phyloP scores from a whole-genome alignment of 23 red algal species.

The Gracilaria gracilis region DNA sequence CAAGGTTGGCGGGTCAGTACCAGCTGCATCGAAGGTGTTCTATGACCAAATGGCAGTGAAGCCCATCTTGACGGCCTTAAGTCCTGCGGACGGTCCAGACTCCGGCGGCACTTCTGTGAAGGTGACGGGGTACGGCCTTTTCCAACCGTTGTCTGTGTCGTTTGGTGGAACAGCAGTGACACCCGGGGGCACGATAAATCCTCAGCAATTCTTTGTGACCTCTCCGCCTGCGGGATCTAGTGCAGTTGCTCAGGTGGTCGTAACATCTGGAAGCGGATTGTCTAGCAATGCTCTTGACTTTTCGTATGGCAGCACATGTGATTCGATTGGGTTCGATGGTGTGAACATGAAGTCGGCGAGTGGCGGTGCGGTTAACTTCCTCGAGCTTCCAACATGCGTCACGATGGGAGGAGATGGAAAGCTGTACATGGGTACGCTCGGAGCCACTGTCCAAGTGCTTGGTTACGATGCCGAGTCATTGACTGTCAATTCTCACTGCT shows the following conservation, averaged over 20 bases:
- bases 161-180: constrained; percentile 41
- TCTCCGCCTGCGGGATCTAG: background rate
- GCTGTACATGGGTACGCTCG: constrained; percentile 59
- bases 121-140: constrained; percentile 67
- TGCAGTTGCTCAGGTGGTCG: constrained; percentile 29
- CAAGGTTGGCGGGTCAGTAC: constrained; percentile 15
- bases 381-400: constrained; percentile 40
- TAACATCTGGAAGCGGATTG: constrained; percentile 17
- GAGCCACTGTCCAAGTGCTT: constrained; percentile 55
- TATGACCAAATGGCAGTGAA: constrained; percentile 43
- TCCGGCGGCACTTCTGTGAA: constrained; percentile 53
- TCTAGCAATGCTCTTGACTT: constrained; percentile 46
- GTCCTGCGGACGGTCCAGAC: constrained; percentile 30
- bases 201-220: constrained; percentile 51
- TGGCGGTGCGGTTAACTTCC: constrained; percentile 28
- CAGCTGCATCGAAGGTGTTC: constrained; percentile 26
- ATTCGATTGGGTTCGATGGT: constrained; percentile 37
- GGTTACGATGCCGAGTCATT: constrained; percentile 15
- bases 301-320: constrained; percentile 53
- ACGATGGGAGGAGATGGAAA: constrained; percentile 43
- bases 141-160: constrained; percentile 42
- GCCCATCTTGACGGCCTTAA: constrained; percentile 36
- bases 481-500: constrained; percentile 38
- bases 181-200: background rate
- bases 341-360: constrained; percentile 22